A percentile compares a stretch with the other conserved stretches of the same genome.
Evolutionary conservation across 306 rosid genomes (phyloP).

Genomic region (Vicia faba): DNA sequence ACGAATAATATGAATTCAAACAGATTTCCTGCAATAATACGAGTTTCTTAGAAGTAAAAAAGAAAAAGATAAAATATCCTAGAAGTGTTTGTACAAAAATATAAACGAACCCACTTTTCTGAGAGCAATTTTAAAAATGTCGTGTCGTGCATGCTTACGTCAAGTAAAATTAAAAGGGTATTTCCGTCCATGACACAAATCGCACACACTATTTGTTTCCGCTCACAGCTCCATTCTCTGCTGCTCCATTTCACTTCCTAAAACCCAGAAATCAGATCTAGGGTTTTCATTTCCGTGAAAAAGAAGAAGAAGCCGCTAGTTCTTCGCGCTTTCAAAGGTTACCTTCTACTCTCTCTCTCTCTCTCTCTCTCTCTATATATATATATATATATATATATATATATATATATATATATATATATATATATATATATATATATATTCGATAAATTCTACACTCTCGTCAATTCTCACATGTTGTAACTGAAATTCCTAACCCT

Average conservation of each 20-base stretch:
- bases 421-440: no score
- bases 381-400: no score
- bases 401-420: no score
- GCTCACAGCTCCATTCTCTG: not conserved
- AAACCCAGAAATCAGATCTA: constrained; percentile 54
- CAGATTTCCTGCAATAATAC: no score
- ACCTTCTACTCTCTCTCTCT: not conserved
- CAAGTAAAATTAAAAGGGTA: constrained; percentile 12
- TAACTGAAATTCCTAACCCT: constrained; percentile 23
- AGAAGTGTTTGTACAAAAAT: no score
- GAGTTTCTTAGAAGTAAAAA: no score
- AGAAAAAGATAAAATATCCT: no score
- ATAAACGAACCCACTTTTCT: no score
- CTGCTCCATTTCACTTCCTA: not conserved
- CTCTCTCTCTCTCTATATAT: constrained; percentile 1
- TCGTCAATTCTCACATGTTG: constrained; percentile 1
- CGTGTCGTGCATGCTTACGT: not conserved
- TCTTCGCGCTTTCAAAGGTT: constrained; percentile 46
- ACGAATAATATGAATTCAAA: no score
- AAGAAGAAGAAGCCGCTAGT: not conserved
- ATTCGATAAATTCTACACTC: not conserved
- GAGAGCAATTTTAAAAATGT: not conserved
- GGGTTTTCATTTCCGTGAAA: constrained; percentile 29
- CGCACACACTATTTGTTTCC: constrained; percentile 14
- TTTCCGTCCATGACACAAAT: not conserved